Base-by-base conservation (phyloP, 1,284 basidiomycete species). In the Polyporus tsugae region DNA sequence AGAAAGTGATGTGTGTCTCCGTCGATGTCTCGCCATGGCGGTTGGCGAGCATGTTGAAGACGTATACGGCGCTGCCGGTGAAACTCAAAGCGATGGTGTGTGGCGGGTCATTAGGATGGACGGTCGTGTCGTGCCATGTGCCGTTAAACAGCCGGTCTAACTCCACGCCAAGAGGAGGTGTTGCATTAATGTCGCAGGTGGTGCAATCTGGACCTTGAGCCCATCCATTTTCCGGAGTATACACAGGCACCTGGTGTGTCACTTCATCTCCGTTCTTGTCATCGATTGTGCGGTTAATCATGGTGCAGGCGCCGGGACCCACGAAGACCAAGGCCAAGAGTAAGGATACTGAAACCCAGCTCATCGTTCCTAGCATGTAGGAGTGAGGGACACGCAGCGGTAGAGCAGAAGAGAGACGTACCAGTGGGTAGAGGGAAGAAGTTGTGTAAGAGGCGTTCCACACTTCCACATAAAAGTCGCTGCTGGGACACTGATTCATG, bases 11-110 rank as follows among this genome's bases (percentile, higher is more conserved):
- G 62, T 69, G 64, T 15, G 70, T 69, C 49, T 63, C 44, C 0
- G 67, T 69, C 2, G 63, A 67, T 3, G 46, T 62, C 36, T 2
- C 0, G 10, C 35, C 46, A 11, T 49, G 25, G 13, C 13, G 17
- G n/a, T 72, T 69, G 38, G 61, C 68, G 25, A 72, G 53, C 15
- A 69, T 35, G 39, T 65, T 63, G 61, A 65, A 72, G 13, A 67
- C 70, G 33, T 72, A 69, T 17, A 69, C 62, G 6, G 68, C 68
- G 19, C 29, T 25, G 6, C 68, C 68, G 0, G 62, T 63, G 62
- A 69, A 69, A 4, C 25, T 60, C 13, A 29, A 41, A 6, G 41
- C 38, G 49, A 69, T 64, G 19, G 29, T 22, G 5, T 39, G 60
- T 1, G 33, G 1, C 1, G 46, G 1, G 1, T n/a, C 35, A 4